Evolutionary conservation across 495 filamentous ascomycete species (phyloP).

Genomic region (Penicillium fimorum): DNA sequence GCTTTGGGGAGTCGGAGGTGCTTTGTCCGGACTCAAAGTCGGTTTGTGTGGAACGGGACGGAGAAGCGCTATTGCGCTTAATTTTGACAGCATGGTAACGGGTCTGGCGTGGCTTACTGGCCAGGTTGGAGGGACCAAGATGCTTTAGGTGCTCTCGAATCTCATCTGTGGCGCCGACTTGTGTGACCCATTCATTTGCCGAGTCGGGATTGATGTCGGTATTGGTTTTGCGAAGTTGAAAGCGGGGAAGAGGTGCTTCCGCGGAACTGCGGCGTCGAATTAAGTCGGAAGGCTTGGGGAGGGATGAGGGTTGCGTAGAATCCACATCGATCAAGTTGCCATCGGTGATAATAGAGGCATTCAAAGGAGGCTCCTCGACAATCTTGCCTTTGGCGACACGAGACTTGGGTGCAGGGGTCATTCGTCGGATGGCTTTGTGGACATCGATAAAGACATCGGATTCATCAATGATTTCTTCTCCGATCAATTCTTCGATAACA

Average conservation of each 20-base stretch:
- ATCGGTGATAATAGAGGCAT: conserved; percentile 24
- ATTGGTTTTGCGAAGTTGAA: conserved; percentile 41
- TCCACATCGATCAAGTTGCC: conserved; percentile 41
- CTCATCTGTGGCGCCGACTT: conserved; percentile 52
- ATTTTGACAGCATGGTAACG: conserved; percentile 90
- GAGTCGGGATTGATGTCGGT: conserved; percentile 27
- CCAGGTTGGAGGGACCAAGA: conserved; percentile 89
- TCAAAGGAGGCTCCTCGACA: conserved; percentile 47
- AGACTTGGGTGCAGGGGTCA: conserved; percentile 62
- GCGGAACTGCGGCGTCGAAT: conserved; percentile 44
- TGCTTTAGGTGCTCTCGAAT: conserved; percentile 82
- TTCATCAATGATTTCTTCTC: conserved; percentile 88
- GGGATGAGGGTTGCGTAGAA: conserved; percentile 19
- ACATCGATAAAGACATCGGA: conserved; percentile 97
- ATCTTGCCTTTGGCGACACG: conserved; percentile 59
- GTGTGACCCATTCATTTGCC: conserved; percentile 34
- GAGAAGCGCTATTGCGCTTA: conserved; percentile 61
- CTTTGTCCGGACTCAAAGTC: conserved; percentile 38
- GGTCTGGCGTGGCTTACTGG: conserved; percentile 76
- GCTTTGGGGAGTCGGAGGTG: conserved; percentile 25
- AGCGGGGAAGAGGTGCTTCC: conserved; percentile 52
- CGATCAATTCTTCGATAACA: conserved; percentile 97
- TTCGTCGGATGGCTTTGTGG: conserved; percentile 88
- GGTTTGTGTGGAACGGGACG: conserved; percentile 39
- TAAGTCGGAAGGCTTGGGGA: conserved; percentile 12